phyloP scores from a whole-genome alignment of 2,329 filamentous ascomycete species.

The Trichoderma aggressivum region DNA sequence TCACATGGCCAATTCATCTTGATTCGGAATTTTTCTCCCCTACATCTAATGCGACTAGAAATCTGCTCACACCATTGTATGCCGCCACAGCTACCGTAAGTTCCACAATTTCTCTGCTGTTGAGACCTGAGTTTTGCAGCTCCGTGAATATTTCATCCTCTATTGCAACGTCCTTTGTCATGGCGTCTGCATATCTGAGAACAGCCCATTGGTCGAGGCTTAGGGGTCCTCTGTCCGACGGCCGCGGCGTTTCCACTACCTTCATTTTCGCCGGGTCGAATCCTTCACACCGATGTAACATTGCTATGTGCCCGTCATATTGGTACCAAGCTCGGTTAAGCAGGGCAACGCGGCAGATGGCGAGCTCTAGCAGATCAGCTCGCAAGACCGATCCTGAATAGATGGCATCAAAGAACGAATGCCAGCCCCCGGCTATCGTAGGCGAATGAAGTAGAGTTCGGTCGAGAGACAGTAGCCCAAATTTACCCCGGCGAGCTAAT shows the following conservation, averaged over 20 bases:
- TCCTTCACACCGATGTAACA: background rate
- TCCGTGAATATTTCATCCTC: background rate
- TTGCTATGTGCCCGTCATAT: background rate
- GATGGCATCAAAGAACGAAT: background rate
- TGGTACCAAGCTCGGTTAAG: background rate
- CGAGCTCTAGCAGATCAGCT: background rate
- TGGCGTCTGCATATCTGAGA: background rate
- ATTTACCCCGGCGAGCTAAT: no score
- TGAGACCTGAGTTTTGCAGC: background rate
- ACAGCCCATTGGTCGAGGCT: background rate
- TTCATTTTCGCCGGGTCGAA: background rate
- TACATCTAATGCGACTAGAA: background rate
- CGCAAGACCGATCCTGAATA: background rate
- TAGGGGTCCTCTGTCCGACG: background rate
- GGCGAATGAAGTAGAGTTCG: background rate
- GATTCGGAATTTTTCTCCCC: background rate
- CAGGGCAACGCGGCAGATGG: background rate
- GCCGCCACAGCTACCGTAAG: background rate
- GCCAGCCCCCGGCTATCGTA: background rate
- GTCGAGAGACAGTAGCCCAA: background rate
- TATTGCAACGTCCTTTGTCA: background rate
- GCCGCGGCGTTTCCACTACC: background rate
- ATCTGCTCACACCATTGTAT: background rate
- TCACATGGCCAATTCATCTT: background rate
- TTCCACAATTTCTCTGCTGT: background rate